Percentiles rank a stretch among this genome's conserved stretches.
Conservation (phyloP, 768 basidiomycete species). For the Pluteus cervinus region DNA sequence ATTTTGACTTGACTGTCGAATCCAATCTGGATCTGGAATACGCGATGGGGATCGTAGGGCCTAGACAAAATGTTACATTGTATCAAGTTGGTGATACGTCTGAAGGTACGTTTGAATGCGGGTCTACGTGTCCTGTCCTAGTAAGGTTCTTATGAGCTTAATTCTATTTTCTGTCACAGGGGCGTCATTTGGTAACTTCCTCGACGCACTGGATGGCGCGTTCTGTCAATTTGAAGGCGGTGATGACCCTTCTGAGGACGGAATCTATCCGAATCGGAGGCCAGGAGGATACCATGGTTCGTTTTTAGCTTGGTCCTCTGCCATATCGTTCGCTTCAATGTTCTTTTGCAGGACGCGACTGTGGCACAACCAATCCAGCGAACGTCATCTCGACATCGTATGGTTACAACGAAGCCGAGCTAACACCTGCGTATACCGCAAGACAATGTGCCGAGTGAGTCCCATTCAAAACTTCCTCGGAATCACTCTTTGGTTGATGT, state of each 20-base stretch:
- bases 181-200: constrained; percentile 37
- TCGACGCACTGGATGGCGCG: constrained; percentile 36
- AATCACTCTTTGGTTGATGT: no score
- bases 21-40: constrained; percentile 50
- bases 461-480: no score
- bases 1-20: constrained; percentile 43
- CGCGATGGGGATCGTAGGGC: constrained; percentile 36
- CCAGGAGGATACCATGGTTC: constrained; percentile 27
- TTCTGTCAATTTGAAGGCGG: constrained; percentile 37
- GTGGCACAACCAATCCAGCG: constrained; percentile 31
- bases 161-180: constrained; percentile 14
- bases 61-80: constrained; percentile 26
- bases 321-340: not conserved
- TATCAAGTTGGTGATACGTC: constrained; percentile 37
- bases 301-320: not conserved
- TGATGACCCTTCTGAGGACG: constrained; percentile 29
- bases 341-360: constrained; percentile 20
- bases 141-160: not conserved
- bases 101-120: constrained; percentile 18
- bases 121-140: not conserved
- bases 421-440: constrained; percentile 26
- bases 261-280: constrained; percentile 22
- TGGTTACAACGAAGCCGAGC: constrained; percentile 34
- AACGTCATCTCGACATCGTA: constrained; percentile 38
- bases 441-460: constrained; percentile 36